phyloP scores from a whole-genome alignment of 2,329 filamentous ascomycete genomes.

The Penicillium corylophilum region DNA sequence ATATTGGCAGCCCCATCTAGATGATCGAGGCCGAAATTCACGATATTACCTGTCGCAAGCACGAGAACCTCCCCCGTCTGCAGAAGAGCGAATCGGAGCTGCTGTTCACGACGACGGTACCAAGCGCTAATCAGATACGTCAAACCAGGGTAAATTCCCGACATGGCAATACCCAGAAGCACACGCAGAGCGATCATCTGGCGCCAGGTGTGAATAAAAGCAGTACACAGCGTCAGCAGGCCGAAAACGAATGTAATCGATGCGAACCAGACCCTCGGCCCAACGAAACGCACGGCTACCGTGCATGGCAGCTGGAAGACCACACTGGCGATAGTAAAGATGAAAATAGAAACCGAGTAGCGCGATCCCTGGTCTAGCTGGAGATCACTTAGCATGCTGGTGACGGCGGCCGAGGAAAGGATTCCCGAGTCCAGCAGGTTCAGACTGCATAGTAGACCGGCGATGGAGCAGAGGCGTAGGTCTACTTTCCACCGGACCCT shows the following conservation, averaged over 20 bases:
- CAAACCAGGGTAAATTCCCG: conserved; percentile 47
- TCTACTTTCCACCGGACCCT: conserved; percentile 64
- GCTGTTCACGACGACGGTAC: conserved; percentile 65
- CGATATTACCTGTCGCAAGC: conserved; percentile 64
- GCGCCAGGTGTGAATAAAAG: conserved; percentile 65
- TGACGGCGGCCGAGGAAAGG: conserved; percentile 68
- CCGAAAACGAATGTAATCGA: conserved; percentile 62
- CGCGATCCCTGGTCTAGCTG: conserved; percentile 60
- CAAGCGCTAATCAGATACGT: conserved; percentile 53
- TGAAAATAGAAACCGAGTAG: conserved; percentile 70
- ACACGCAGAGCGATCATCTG: conserved; percentile 69
- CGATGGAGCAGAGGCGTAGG: conserved; percentile 67
- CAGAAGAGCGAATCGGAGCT: conserved; percentile 64
- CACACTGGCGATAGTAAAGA: conserved; percentile 68
- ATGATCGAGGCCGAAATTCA: conserved; percentile 68
- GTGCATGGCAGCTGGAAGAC: conserved; percentile 68
- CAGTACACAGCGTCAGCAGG: conserved; percentile 65
- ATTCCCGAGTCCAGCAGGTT: conserved; percentile 70
- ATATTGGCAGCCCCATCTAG: conserved; percentile 57
- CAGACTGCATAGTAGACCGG: conserved; percentile 67
- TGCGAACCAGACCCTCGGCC: conserved; percentile 63
- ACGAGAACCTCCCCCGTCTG: conserved; percentile 65
- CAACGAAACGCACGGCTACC: conserved; percentile 63
- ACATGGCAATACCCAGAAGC: conserved; percentile 63
- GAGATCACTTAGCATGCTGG: conserved; percentile 65